Base-by-base conservation (phyloP, 1,284 basidiomycete species). In the Paramarasmius palmivorus region DNA sequence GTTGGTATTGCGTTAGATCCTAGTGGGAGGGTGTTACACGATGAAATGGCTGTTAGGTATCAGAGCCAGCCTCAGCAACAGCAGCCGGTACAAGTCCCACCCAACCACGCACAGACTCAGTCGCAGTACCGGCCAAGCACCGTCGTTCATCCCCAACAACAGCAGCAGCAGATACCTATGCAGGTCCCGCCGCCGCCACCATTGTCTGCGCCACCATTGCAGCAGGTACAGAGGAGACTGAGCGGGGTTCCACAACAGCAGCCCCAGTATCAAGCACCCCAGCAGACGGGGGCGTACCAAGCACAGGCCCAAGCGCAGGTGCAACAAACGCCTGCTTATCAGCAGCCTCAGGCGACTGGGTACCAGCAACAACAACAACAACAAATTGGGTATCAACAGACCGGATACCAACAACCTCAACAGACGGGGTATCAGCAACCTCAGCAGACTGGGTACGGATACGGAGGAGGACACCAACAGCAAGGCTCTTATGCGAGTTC, bases 1-100 rank as follows among this genome's bases (percentile, higher is more conserved):
- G 77, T 92, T 26, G 92, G 93, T 1, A 94, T 95, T 58, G 77
- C 83, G 9, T 74, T 95, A 15, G 91, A 92, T 64, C 84, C 87
- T 1, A 81, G 73, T 51, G 93, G 93, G 7, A 81, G 85, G 14
- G 92, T 95, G 9, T 76, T 86, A 20, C 83, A 88, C 59, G 92
- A 95, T 70, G 81, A 84, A 46, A 88, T 94, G 85, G 90, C 91
- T 9, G 75, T 81, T 39, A 68, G 73, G 55, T 84, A 83, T 62
- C 72, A 74, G 50, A 71, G 73, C 32, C 71, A 70, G 29, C 68
- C 68, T 25, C 70, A 46, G 17, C 44, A 46, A 29, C 44, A 46
- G 23, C 41, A 20, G 15, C n/a, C 20, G 20, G 14, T 23, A 22
- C 41, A 44, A 17, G 25, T 29, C 25, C 44, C 44, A 32, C 25